Base-by-base conservation (phyloP, 2,329 filamentous ascomycete species). In the Phyllosticta paracitricarpa region DNA sequence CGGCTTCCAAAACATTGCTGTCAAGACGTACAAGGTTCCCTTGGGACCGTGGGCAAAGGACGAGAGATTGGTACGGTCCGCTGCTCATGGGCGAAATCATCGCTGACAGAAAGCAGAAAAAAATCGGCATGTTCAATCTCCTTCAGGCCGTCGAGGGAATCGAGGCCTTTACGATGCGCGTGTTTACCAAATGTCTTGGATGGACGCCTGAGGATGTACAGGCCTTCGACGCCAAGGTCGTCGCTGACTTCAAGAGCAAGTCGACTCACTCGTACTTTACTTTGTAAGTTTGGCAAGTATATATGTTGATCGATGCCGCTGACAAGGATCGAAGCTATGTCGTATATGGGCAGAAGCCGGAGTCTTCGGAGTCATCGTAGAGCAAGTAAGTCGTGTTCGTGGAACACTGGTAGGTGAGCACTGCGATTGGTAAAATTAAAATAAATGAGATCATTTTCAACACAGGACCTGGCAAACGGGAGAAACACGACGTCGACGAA, bases 141-240 rank as follows among this genome's bases (percentile, higher is more conserved):
- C 68, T 74, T 58, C 76, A 78, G 58, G 73, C 73, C 52, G 66
- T 75, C 2, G 72, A 78, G 17, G 75, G 74, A 0, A 64, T 78
- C 10, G 74, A 78, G 64, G 75, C 72, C 2, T 76, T 76, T 61
- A 75, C 74, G 56, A 67, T 78, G 63, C 73, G 74, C 3, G 66
- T 77, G 51, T 68, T 78, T 57, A 78, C 75, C 5, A 65, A 73
- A 48, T 71, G 68, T 4, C 64, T 79, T 19, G 73, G 73, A 7
- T 79, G 76, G 77, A 71, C 65, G 54, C 68, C 73, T 26, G 72
- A 76, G 33, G 76, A 79, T 64, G 75, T 79, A 2, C 74, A 78
- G 59, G 68, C 78, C 3, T 71, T 79, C 56, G 65, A 71, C 35
- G 67, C 67, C 0, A 67, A 68, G 54, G 67, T 69, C 2, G 58